Conservation (phyloP, 345 rosid genomes). For the Nephelium lappaceum region DNA sequence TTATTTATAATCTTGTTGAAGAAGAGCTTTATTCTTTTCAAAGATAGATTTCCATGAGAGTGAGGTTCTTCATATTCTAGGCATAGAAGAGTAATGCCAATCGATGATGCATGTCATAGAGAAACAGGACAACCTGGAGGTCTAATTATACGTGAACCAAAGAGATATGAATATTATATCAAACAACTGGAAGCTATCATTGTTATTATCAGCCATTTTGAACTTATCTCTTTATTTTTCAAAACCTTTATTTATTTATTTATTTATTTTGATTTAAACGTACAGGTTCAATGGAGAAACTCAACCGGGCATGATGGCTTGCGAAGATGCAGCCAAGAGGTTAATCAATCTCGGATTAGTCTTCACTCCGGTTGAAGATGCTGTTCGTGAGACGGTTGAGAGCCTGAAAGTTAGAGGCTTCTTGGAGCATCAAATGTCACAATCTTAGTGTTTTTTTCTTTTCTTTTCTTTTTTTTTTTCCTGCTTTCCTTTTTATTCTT, state of each 20-base stretch:
- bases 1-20: not conserved
- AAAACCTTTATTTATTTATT: not conserved
- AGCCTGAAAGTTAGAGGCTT: constrained; percentile 64
- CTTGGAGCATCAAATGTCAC: constrained; percentile 30
- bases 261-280: not conserved
- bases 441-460: constrained; percentile 1
- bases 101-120: constrained; percentile 12
- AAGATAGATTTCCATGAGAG: constrained; percentile 6
- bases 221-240: not conserved
- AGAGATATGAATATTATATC: not conserved
- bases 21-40: not conserved
- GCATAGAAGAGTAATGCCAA: constrained; percentile 11
- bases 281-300: constrained; percentile 58
- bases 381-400: constrained; percentile 61
- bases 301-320: constrained; percentile 57
- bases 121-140: constrained; percentile 33
- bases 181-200: constrained; percentile 6
- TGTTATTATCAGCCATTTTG: not conserved
- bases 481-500: not conserved
- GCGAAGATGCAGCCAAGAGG: constrained; percentile 77
- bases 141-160: not conserved
- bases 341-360: constrained; percentile 59
- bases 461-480: not conserved
- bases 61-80: not conserved
- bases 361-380: constrained; percentile 69